Conservation (phyloP, 768 basidiomycete genomes). For the Fistulinella prunicolor region DNA sequence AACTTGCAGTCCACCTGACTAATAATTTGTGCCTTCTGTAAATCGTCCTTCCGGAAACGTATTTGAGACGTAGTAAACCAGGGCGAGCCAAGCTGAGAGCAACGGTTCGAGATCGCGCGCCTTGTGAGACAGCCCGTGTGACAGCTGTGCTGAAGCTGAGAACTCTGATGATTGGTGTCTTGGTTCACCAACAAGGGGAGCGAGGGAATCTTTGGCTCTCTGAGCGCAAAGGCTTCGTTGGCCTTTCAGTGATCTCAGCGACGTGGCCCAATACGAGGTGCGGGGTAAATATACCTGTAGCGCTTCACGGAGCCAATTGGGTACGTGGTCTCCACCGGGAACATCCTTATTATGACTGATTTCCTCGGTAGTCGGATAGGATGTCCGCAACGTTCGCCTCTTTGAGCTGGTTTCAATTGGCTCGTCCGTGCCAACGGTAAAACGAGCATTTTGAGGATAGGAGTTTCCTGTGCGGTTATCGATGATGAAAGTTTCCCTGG, state of each 20-base stretch:
- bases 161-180: conserved; percentile 10
- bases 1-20: conserved; percentile 92
- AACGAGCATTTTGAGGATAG: conserved; percentile 32
- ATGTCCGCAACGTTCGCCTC: conserved; percentile 15
- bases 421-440: conserved; percentile 4
- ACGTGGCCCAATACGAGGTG: conserved; percentile 1
- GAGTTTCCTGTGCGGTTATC: conserved; percentile 73
- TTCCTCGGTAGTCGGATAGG: conserved; percentile 5
- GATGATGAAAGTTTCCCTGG: conserved; percentile 55
- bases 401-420: conserved; percentile 6
- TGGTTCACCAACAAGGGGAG: conserved; percentile 15
- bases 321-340: conserved; percentile 32
- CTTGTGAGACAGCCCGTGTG: conserved; percentile 11
- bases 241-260: conserved; percentile 36
- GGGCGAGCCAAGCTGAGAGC: conserved; percentile 12
- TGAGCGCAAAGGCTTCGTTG: conserved; percentile 52
- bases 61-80: conserved; percentile 21
- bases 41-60: conserved; percentile 50
- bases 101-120: conserved; percentile 6
- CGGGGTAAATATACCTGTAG: conserved; percentile 44
- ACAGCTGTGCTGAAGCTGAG: conserved; percentile 8
- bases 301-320: conserved; percentile 64
- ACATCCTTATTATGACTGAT: no score
- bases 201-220: conserved; percentile 48
- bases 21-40: conserved; percentile 59